Evolutionary conservation across 257 asterid genomes (phyloP).

Genomic region (Verbascum thapsus): DNA sequence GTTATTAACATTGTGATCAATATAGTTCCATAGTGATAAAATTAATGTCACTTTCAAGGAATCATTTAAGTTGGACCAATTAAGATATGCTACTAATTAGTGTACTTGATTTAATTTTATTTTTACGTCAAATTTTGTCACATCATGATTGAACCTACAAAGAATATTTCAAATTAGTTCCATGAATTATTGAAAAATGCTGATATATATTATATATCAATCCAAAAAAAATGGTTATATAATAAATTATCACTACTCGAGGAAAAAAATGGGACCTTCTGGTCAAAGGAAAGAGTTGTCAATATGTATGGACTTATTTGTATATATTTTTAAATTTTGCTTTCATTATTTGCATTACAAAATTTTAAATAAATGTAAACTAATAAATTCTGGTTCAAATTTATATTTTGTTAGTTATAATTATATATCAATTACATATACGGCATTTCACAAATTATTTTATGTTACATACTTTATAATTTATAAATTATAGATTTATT

Average conservation of each 20-base stretch:
- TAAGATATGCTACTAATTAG: slow-evolving; percentile 19
- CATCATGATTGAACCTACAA: slow-evolving; percentile 11
- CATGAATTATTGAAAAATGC: neutral
- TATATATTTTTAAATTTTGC: too few species aligned
- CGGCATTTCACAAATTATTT: too few species aligned
- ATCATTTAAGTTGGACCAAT: slow-evolving; percentile 15
- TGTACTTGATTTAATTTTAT: slow-evolving; percentile 4
- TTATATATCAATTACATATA: too few species aligned
- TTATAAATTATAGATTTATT: too few species aligned
- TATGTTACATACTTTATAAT: too few species aligned
- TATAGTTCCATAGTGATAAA: too few species aligned
- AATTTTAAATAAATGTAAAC: too few species aligned
- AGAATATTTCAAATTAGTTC: neutral
- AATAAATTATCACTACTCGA: neutral
- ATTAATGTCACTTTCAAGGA: slow-evolving; percentile 12
- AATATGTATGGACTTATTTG: too few species aligned
- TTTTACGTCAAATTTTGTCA: slow-evolving; percentile 19
- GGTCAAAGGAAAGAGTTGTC: neutral
- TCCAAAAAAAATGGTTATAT: neutral
- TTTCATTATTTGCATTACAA: too few species aligned
- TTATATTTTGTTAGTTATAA: too few species aligned
- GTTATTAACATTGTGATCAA: too few species aligned
- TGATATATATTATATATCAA: neutral
- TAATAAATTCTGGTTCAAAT: too few species aligned
- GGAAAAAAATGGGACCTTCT: neutral